Percentiles rank a stretch among this genome's conserved stretches.
These are phyloP conservation scores for Calocera viscosa DNA, from an alignment of 768 basidiomycete species.

Conservation along the genomic window DNA sequence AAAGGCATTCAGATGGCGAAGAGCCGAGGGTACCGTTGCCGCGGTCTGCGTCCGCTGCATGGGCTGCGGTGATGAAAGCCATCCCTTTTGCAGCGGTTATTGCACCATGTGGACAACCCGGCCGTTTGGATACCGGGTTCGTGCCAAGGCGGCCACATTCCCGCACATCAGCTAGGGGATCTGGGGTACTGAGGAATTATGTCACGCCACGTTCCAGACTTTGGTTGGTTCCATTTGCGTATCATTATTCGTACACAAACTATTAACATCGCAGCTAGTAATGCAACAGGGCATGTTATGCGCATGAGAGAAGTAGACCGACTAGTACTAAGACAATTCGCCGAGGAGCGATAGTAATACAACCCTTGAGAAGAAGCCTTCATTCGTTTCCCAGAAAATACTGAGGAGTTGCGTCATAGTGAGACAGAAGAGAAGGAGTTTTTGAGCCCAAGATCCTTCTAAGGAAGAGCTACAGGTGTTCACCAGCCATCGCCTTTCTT, in stretches of 20 bases:
- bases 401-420: not conserved
- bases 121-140: not conserved
- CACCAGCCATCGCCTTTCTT: not conserved
- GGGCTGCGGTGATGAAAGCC: not conserved
- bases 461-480: not conserved
- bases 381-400: not conserved
- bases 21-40: not conserved
- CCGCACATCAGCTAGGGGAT: not conserved
- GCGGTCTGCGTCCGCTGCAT: not conserved
- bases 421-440: not conserved
- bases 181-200: not conserved
- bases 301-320: not conserved
- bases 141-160: not conserved
- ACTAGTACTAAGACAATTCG: not conserved
- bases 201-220: not conserved
- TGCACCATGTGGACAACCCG: not conserved
- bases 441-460: not conserved
- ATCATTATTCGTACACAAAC: slow-evolving; percentile 6
- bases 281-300: not conserved
- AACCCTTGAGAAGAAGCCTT: not conserved
- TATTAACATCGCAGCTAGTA: slow-evolving; percentile 8
- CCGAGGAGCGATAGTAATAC: not conserved
- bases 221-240: slow-evolving; percentile 1
- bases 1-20: not conserved
- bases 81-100: not conserved